Percentiles rank a stretch among this genome's conserved stretches.
Evolutionary conservation across 2,329 filamentous ascomycete genomes (phyloP).

Genomic region (Colletotrichum liaoningense): DNA sequence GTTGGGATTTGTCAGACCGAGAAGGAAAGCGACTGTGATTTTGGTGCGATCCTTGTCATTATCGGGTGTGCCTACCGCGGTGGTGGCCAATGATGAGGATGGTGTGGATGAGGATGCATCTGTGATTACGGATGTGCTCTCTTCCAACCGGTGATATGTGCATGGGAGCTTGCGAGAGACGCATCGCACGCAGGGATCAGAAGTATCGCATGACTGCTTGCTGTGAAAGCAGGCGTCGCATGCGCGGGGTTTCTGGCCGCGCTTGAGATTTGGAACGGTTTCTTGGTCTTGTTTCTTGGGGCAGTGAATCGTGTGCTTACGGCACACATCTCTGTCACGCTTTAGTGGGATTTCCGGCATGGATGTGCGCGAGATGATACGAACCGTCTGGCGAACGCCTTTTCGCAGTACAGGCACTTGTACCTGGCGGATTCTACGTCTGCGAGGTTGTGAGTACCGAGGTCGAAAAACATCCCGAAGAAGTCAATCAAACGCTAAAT

Average conservation of each 20-base stretch:
- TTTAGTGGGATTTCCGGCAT: background rate
- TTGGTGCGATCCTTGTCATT: constrained; percentile 35
- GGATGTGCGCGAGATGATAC: background rate
- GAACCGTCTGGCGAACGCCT: constrained; percentile 38
- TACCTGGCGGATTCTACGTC: constrained; percentile 32
- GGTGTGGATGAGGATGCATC: background rate
- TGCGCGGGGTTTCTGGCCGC: constrained; percentile 42
- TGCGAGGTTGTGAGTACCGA: background rate
- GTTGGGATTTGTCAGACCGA: constrained; percentile 41
- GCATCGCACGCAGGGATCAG: constrained; percentile 41
- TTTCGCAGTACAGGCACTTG: constrained; percentile 37
- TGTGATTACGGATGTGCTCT: background rate
- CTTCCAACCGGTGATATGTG: constrained; percentile 36
- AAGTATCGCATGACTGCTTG: constrained; percentile 43
- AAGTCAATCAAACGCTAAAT: background rate
- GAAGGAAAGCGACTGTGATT: constrained; percentile 41
- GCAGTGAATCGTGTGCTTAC: constrained; percentile 41
- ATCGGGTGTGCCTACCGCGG: background rate
- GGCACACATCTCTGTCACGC: constrained; percentile 39
- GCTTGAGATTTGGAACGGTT: constrained; percentile 37
- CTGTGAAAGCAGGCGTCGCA: constrained; percentile 45
- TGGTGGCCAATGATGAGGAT: background rate
- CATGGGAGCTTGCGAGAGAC: constrained; percentile 36
- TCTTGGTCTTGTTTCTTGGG: constrained; percentile 31
- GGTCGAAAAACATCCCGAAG: no score